Conservation (phyloP, 805 yeast species). For the Nakazawaea holstii region DNA sequence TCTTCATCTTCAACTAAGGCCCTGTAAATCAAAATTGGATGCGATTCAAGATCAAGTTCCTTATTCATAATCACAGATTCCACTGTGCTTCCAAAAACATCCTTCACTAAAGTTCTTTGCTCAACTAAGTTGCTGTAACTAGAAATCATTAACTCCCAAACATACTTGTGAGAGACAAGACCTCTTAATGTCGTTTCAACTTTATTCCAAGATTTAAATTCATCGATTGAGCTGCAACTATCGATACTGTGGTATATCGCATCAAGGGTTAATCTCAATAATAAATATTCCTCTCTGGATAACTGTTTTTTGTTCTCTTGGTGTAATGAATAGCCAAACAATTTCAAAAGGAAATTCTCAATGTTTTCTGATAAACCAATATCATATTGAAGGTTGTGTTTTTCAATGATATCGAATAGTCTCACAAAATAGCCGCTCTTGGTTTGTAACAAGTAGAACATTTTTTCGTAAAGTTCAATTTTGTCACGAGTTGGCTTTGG, state of each 20-base stretch:
- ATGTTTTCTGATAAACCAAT: conserved; percentile 22
- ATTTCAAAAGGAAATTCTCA: conserved; percentile 29
- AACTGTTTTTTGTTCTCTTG: conserved; percentile 21
- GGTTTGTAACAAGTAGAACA: conserved; percentile 80
- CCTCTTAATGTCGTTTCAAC: conserved; percentile 16
- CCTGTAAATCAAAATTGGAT: conserved; percentile 59
- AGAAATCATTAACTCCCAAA: conserved; percentile 41
- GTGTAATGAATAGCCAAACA: conserved; percentile 24
- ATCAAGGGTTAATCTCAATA: conserved; percentile 50
- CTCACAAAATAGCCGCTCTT: conserved; percentile 68
- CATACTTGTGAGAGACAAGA: conserved; percentile 14
- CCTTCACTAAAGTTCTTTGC: conserved; percentile 41
- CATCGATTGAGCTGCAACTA: conserved; percentile 14
- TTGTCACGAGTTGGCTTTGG: conserved; percentile 42
- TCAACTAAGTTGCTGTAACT: conserved; percentile 41
- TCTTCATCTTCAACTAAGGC: conserved; percentile 32
- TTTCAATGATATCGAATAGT: conserved; percentile 34
- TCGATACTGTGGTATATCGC: conserved; percentile 37
- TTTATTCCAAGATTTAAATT: conserved; percentile 20
- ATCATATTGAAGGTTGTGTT: conserved; percentile 16
- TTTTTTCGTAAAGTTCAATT: conserved; percentile 65
- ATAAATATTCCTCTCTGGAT: conserved; percentile 67
- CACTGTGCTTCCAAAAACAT: conserved; percentile 33
- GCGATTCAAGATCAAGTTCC: conserved; percentile 67
- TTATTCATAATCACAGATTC: conserved; percentile 36